These are phyloP conservation scores for Hamamelis virginiana DNA, from an alignment of 164 flowering plant genomes.

Conservation along the genomic window DNA sequence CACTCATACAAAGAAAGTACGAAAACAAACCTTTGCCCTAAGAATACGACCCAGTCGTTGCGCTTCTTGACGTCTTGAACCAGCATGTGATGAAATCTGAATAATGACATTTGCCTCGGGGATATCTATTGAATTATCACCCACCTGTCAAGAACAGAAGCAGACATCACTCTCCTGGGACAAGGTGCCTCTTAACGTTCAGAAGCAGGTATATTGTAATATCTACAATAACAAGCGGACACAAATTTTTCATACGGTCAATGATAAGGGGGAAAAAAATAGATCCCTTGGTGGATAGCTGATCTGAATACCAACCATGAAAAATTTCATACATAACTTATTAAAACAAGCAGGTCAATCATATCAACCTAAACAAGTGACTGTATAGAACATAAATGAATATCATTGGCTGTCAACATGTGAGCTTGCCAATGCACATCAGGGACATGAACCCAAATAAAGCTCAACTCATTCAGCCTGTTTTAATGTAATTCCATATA, in stretches of 20 bases:
- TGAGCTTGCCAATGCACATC: conserved; percentile 1
- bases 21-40: conserved; percentile 80
- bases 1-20: background rate
- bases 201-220: background rate
- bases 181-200: background rate
- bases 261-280: too few species aligned
- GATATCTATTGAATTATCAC: conserved; percentile 98
- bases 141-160: conserved; percentile 57
- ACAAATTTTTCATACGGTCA: too few species aligned
- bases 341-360: background rate
- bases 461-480: background rate
- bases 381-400: background rate
- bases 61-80: conserved; percentile 99
- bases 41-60: conserved; percentile 99
- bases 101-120: conserved; percentile 99
- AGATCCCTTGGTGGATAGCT: background rate
- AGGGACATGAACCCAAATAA: background rate
- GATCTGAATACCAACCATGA: background rate
- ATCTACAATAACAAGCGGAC: background rate
- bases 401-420: background rate
- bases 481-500: background rate
- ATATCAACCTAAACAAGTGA: background rate
- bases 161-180: background rate
- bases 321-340: background rate
- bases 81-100: conserved; percentile 99